phyloP scores from a whole-genome alignment of 139 green algal species.

The Micractinium conductrix region DNA sequence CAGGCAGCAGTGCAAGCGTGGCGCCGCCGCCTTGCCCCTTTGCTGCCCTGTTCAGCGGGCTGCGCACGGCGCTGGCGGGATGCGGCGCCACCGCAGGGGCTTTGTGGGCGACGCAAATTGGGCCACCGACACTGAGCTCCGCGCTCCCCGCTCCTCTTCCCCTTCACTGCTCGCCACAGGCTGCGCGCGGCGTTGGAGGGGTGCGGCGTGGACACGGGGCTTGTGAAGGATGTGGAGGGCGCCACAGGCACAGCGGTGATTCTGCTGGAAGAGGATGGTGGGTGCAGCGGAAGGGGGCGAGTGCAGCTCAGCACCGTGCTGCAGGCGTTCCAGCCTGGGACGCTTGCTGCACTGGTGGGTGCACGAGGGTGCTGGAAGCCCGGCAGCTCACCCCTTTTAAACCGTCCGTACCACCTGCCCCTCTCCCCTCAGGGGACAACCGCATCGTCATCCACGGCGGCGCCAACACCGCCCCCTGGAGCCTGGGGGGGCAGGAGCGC shows the following conservation, averaged over 20 bases:
- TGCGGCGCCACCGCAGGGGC: too few species aligned
- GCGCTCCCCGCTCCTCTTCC: background rate
- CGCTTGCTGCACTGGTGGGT: background rate
- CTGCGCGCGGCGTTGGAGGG: background rate
- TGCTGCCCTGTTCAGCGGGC: too few species aligned
- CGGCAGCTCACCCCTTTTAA: too few species aligned
- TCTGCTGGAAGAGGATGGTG: constrained; percentile 21
- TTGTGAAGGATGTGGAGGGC: constrained; percentile 15
- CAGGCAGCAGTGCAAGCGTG: background rate
- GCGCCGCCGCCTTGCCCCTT: too few species aligned
- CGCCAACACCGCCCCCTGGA: constrained; percentile 21
- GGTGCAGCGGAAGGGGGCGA: background rate
- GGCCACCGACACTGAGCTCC: too few species aligned
- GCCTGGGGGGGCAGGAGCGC: background rate
- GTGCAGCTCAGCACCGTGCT: background rate
- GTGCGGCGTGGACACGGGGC: background rate
- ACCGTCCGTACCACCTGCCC: background rate
- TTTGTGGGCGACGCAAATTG: too few species aligned
- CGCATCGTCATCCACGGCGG: constrained; percentile 29
- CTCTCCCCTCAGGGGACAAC: constrained; percentile 12
- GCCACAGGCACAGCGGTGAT: constrained; percentile 21
- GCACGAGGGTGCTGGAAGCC: too few species aligned
- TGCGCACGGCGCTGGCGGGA: too few species aligned
- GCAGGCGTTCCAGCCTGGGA: background rate
- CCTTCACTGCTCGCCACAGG: background rate